A percentile compares a stretch with the other conserved stretches of the same genome.
These are phyloP conservation scores for Chamaecrista fasciculata DNA, from an alignment of 306 rosid species.

Conservation along the genomic window DNA sequence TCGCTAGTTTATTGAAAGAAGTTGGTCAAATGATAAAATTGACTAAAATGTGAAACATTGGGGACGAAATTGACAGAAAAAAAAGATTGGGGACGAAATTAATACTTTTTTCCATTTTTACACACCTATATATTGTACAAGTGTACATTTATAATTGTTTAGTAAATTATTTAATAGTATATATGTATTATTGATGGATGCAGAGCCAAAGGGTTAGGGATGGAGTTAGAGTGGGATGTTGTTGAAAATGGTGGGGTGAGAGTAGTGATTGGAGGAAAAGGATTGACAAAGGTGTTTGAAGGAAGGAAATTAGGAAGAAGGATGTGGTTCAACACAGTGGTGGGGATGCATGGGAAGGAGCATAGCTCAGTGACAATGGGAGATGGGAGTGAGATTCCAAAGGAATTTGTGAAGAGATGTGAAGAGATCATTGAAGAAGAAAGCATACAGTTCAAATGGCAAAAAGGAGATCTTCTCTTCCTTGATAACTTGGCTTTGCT, in stretches of 20 bases:
- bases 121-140: no score
- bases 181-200: no score
- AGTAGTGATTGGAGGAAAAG: constrained; percentile 55
- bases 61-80: no score
- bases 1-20: no score
- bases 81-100: no score
- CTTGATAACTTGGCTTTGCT: constrained; percentile 81
- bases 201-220: constrained; percentile 68
- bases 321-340: constrained; percentile 84
- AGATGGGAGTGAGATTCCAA: constrained; percentile 65
- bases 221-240: constrained; percentile 81
- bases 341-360: constrained; percentile 83
- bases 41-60: no score
- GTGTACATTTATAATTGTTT: no score
- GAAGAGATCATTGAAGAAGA: constrained; percentile 85
- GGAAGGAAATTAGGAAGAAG: constrained; percentile 75
- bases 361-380: constrained; percentile 76
- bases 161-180: no score
- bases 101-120: no score
- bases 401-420: constrained; percentile 64
- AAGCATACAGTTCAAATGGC: constrained; percentile 85
- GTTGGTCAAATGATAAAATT: no score
- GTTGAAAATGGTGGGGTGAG: constrained; percentile 58
- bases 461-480: constrained; percentile 83
- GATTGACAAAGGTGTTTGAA: constrained; percentile 67